Conservation (phyloP, 2,329 filamentous ascomycete genomes). For the Fusarium floridanum region DNA sequence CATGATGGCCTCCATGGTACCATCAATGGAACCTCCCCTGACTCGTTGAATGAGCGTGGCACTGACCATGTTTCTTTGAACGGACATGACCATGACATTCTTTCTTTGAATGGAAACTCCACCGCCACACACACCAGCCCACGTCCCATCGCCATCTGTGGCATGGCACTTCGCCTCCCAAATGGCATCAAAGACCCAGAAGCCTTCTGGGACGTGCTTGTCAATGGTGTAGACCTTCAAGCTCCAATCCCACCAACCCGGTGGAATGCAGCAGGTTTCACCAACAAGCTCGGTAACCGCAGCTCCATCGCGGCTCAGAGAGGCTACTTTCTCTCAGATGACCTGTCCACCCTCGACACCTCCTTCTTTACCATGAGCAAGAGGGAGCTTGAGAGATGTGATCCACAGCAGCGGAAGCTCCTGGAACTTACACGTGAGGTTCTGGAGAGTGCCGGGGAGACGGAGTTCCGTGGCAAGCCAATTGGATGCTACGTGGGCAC, state of each 20-base stretch:
- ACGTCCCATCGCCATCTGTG: background rate
- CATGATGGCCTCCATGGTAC: background rate
- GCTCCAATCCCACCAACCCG: background rate
- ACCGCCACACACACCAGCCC: background rate
- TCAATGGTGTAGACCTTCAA: background rate
- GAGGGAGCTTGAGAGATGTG: constrained; percentile 44
- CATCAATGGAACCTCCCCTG: background rate
- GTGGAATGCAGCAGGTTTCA: background rate
- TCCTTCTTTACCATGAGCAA: constrained; percentile 40
- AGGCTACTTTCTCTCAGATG: constrained; percentile 45
- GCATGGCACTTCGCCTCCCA: background rate
- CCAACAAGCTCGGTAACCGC: background rate
- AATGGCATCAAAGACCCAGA: background rate
- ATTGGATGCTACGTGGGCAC: constrained; percentile 45
- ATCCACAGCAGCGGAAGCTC: constrained; percentile 46
- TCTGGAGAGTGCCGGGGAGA: background rate
- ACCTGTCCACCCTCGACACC: constrained; percentile 41
- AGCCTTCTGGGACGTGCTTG: background rate
- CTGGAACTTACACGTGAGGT: constrained; percentile 11
- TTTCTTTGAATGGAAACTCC: background rate
- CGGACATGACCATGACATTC: background rate
- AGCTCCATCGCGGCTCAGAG: constrained; percentile 32
- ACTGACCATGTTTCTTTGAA: background rate
- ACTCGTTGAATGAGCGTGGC: background rate
- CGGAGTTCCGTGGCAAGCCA: background rate